Percentiles rank a stretch among this genome's conserved stretches.
phyloP scores from a whole-genome alignment of 2,329 filamentous ascomycete species.

The Fusarium torulosum region DNA sequence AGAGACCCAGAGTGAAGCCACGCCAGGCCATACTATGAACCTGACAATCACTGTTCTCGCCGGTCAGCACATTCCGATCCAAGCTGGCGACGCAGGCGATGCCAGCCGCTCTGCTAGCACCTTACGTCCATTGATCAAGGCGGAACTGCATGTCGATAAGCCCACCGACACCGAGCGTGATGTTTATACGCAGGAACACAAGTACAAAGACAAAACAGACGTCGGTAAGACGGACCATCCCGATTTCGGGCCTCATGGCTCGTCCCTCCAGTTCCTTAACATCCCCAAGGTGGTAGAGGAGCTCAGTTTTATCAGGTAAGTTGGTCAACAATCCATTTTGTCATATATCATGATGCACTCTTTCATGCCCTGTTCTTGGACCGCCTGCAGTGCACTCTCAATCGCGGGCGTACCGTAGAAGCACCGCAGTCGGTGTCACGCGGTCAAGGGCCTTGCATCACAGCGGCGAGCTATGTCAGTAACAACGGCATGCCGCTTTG shows the following conservation, averaged over 20 bases:
- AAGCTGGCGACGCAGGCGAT: constrained; percentile 49
- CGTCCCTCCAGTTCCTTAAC: constrained; percentile 69
- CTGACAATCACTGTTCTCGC: constrained; percentile 80
- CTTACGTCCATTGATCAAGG: constrained; percentile 80
- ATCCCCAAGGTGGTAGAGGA: constrained; percentile 73
- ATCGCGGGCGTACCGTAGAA: constrained; percentile 8
- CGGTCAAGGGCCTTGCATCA: constrained; percentile 1
- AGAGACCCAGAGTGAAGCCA: constrained; percentile 59
- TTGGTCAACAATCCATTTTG: constrained; percentile 15
- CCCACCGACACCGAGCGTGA: constrained; percentile 53
- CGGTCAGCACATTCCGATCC: constrained; percentile 73
- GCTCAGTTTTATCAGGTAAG: constrained; percentile 80
- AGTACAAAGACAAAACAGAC: constrained; percentile 71
- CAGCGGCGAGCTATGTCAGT: constrained; percentile 10
- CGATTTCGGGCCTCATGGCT: constrained; percentile 67
- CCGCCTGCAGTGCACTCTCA: constrained; percentile 9
- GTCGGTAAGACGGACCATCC: constrained; percentile 70
- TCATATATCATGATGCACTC: neutral
- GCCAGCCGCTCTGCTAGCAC: constrained; percentile 50
- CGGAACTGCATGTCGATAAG: constrained; percentile 84
- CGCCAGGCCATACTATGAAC: constrained; percentile 68
- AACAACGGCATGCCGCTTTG: neutral
- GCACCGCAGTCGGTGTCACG: constrained; percentile 17
- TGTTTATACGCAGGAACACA: constrained; percentile 59
- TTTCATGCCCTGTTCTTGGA: constrained; percentile 6